Conservation (phyloP, 2,329 filamentous ascomycete species). For the Neocucurbitaria cava region DNA sequence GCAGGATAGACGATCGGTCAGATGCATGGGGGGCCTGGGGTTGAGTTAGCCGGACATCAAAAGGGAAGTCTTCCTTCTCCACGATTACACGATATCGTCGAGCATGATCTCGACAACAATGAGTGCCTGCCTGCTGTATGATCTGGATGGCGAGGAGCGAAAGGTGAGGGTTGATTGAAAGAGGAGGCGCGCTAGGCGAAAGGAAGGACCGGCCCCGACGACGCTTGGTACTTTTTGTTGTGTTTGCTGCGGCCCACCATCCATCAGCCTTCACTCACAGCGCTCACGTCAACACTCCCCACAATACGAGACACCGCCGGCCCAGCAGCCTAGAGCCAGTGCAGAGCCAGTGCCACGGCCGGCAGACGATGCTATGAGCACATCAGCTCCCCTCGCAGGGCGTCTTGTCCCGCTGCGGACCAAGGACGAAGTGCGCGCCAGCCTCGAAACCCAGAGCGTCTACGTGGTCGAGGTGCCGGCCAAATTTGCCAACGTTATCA, state of each 20-base stretch:
- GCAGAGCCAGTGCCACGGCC: neutral
- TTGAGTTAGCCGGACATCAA: neutral
- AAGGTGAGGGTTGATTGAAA: neutral
- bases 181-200: constrained; percentile 6
- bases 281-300: neutral
- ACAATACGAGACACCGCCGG: constrained; percentile 7
- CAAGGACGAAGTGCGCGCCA: constrained; percentile 58
- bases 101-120: neutral
- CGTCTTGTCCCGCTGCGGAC: constrained; percentile 53
- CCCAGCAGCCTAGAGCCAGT: neutral
- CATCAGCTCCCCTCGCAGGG: constrained; percentile 22
- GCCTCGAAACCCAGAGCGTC: constrained; percentile 64
- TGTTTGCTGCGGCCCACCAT: neutral
- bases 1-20: constrained; percentile 3
- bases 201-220: constrained; percentile 16
- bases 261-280: neutral
- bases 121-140: neutral
- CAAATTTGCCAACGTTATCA: constrained; percentile 73
- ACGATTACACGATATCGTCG: neutral
- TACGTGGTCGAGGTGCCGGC: constrained; percentile 76
- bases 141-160: constrained; percentile 2
- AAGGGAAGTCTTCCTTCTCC: neutral
- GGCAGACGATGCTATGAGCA: constrained; percentile 36
- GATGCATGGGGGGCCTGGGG: constrained; percentile 2
- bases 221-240: constrained; percentile 18